These are phyloP conservation scores for Jamesozyma gamospora DNA, from an alignment of 805 yeast genomes.

Conservation along the genomic window DNA sequence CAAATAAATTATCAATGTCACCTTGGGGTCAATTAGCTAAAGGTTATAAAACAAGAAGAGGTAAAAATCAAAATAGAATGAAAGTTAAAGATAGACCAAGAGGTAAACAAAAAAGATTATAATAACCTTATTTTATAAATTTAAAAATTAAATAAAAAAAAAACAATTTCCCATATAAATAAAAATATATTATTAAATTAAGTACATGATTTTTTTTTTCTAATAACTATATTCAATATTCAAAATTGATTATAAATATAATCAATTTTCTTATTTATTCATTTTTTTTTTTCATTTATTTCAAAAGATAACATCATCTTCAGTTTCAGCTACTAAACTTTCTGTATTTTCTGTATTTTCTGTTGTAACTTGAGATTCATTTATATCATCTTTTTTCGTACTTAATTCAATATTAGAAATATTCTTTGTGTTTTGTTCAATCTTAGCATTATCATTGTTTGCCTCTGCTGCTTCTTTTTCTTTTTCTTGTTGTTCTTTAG, in stretches of 20 bases:
- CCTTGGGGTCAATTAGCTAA: constrained; percentile 93
- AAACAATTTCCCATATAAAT: not conserved
- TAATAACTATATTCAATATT: too few relatives aligned
- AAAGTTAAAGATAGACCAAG: constrained; percentile 90
- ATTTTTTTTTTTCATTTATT: not conserved
- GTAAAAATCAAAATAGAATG: constrained; percentile 72
- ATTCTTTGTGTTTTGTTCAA: too few relatives aligned
- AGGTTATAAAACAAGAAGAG: constrained; percentile 90
- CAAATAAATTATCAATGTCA: constrained; percentile 85
- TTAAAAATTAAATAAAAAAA: too few relatives aligned
- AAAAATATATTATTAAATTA: not conserved
- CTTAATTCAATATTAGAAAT: constrained; percentile 5
- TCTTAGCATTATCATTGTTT: too few relatives aligned
- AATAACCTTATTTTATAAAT: too few relatives aligned
- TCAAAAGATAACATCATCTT: constrained; percentile 39
- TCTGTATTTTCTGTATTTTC: constrained; percentile 7
- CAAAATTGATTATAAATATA: too few relatives aligned
- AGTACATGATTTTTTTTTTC: too few relatives aligned
- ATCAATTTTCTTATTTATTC: not conserved
- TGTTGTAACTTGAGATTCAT: constrained; percentile 6
- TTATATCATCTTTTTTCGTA: constrained; percentile 16
- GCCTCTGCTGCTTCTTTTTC: too few relatives aligned
- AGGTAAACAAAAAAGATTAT: constrained; percentile 37
- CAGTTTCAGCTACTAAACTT: constrained; percentile 31
- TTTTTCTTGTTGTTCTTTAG: constrained; percentile 2